Base-by-base conservation (phyloP, 2,329 filamentous ascomycete species). In the Alternaria sp. region DNA sequence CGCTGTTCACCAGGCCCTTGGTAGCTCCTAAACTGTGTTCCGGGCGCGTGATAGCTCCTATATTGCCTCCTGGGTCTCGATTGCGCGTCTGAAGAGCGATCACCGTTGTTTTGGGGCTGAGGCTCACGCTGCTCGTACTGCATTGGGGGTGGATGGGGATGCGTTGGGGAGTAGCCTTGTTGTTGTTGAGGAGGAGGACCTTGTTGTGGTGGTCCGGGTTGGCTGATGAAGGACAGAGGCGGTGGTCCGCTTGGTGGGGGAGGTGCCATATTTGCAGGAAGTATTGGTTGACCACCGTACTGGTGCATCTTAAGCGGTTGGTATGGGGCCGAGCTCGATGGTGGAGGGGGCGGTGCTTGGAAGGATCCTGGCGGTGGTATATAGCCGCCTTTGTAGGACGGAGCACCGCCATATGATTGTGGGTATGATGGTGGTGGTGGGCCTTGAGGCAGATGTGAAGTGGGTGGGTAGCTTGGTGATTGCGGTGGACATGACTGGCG, bases 371-470 rank as follows among this genome's bases (percentile, higher is more conserved):
- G 67, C 4, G 74, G 73, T 11, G 74, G 70, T 14, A 72, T 62
- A 41, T 76, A 77, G 36, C 71, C 71, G 34, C 67, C 58, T 56
- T 70, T 68, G 17, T 73, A 74, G 3, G 63, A 45, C 8, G 67
- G 60, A 3, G 64, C 60, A 11, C 56, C 58, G 9, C 59, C 67
- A 46, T 75, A 74, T 17, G 58, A 34, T 29, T 57, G 52, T 41
- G 62, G 28, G 29, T 91, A 88, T 84, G 80, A 90, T 9, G 60
- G 62, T 26, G 58, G 63, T 11, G 67, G 66, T 39, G 67, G 63
- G 5, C 46, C 59, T 6, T 65, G 66, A 17, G 67, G 56, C 6
- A 61, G 59, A 49, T 67, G 67, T 24, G 70, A 65, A 3, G 49
- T 39, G 28, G 68, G 54, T 34, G 67, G 62, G 51, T 72, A 73